Conservation (phyloP, 495 filamentous ascomycete genomes). For the Lepidopterella palustris region DNA sequence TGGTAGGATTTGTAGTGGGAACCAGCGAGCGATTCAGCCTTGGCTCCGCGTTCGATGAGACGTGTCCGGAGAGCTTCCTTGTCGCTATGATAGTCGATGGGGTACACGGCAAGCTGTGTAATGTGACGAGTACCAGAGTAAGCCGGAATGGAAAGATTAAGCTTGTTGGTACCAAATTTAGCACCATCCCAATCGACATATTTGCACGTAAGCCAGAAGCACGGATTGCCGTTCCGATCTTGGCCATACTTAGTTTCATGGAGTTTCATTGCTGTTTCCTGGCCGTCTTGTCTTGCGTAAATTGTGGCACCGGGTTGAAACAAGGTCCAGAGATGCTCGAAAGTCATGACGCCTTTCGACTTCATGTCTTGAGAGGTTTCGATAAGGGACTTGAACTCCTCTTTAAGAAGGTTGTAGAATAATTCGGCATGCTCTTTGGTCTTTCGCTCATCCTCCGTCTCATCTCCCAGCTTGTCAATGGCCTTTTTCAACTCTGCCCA, state of each 20-base stretch:
- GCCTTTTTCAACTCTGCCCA: slow-evolving; percentile 52
- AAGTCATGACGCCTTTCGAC: slow-evolving; percentile 53
- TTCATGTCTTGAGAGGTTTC: slow-evolving; percentile 52
- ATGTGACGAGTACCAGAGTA: slow-evolving; percentile 56
- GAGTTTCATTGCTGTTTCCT: slow-evolving; percentile 39
- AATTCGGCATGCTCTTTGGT: slow-evolving; percentile 53
- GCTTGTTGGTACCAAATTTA: slow-evolving; percentile 46
- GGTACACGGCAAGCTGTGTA: slow-evolving; percentile 49
- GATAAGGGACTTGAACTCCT: slow-evolving; percentile 53
- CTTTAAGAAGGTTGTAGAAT: slow-evolving; percentile 48
- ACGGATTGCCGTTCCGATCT: slow-evolving; percentile 29
- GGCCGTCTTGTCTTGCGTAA: slow-evolving; percentile 36
- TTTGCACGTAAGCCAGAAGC: slow-evolving; percentile 36
- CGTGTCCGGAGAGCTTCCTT: slow-evolving; percentile 35
- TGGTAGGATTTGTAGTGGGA: slow-evolving; percentile 57
- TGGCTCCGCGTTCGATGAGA: slow-evolving; percentile 35
- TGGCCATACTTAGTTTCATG: slow-evolving; percentile 30
- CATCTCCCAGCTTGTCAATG: slow-evolving; percentile 20
- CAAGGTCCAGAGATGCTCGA: slow-evolving; percentile 51
- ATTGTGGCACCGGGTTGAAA: slow-evolving; percentile 46
- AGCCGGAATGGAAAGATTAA: slow-evolving; percentile 40
- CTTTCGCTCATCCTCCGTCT: slow-evolving; percentile 41
- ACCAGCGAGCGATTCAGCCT: slow-evolving; percentile 45
- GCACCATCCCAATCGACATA: slow-evolving; percentile 58
- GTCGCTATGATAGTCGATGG: slow-evolving; percentile 50